phyloP scores from a whole-genome alignment of 345 rosid genomes.

The Bruguiera gymnorhiza region DNA sequence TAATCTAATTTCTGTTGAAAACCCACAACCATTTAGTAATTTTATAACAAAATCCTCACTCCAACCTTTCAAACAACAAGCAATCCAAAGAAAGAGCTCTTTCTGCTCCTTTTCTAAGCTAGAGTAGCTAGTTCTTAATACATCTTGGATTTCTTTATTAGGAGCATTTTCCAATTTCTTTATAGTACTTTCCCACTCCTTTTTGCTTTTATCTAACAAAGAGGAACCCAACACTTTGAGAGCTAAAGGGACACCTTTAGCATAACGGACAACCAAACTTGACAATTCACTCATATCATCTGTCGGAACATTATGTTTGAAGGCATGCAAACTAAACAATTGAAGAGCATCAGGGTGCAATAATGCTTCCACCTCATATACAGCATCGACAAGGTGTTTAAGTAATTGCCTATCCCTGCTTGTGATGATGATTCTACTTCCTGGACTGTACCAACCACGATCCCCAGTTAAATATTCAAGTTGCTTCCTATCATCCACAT shows the following conservation, averaged over 20 bases:
- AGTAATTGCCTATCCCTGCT: conserved; percentile 6
- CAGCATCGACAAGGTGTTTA: not conserved
- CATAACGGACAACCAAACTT: not conserved
- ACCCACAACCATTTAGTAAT: not conserved
- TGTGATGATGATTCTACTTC: conserved; percentile 7
- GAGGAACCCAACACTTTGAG: conserved; percentile 2
- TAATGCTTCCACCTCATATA: conserved; percentile 1
- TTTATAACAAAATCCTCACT: not conserved
- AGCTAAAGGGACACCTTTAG: conserved; percentile 10
- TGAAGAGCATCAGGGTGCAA: not conserved
- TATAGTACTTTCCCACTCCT: not conserved
- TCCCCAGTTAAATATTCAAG: not conserved
- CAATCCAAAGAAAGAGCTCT: conserved; percentile 6
- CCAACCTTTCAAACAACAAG: not conserved
- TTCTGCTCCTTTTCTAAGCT: not conserved
- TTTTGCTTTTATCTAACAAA: not conserved
- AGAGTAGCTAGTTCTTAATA: conserved; percentile 2
- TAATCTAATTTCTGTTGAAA: conserved; percentile 1
- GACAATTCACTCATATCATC: not conserved
- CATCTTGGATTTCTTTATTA: not conserved
- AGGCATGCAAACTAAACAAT: not conserved
- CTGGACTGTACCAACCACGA: not conserved
- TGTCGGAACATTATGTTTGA: not conserved
- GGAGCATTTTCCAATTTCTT: not conserved
- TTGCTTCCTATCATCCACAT: not conserved